Conservation (phyloP, 495 filamentous ascomycete species). For the Elaphomyces granulatus region DNA sequence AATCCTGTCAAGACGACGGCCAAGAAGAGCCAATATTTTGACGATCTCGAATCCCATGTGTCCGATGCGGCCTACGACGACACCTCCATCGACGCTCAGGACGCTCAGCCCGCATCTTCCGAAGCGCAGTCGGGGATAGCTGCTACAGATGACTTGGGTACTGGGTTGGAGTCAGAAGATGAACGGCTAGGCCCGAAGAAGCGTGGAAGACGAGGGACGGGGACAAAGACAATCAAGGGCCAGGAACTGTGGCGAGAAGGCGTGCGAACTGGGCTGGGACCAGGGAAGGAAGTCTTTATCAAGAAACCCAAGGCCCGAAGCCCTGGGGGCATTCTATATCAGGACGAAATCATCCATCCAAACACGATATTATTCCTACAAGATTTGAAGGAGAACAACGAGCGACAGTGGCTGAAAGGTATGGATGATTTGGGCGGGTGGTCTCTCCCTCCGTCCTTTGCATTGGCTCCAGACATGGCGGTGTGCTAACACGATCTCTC, state of each 20-base stretch:
- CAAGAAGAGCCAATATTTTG: constrained; percentile 45
- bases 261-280: constrained; percentile 40
- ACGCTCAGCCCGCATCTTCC: constrained; percentile 7
- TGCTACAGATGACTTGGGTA: constrained; percentile 19
- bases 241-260: constrained; percentile 45
- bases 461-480: too few species aligned
- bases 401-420: constrained; percentile 72
- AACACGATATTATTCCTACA: constrained; percentile 69
- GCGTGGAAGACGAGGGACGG: constrained; percentile 4
- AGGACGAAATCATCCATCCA: constrained; percentile 54
- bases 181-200: constrained; percentile 9
- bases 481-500: too few species aligned
- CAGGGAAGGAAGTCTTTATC: constrained; percentile 52
- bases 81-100: too few species aligned
- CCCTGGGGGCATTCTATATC: constrained; percentile 49
- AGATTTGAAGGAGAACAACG: constrained; percentile 65
- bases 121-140: constrained; percentile 15
- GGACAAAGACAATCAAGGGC: constrained; percentile 17
- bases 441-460: not conserved
- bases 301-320: constrained; percentile 55
- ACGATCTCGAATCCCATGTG: constrained; percentile 19
- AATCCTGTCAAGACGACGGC: constrained; percentile 29
- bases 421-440: constrained; percentile 7
- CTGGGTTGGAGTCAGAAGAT: constrained; percentile 20
- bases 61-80: too few species aligned